Conservation (phyloP, 768 basidiomycete species). For the Bullera alba region DNA sequence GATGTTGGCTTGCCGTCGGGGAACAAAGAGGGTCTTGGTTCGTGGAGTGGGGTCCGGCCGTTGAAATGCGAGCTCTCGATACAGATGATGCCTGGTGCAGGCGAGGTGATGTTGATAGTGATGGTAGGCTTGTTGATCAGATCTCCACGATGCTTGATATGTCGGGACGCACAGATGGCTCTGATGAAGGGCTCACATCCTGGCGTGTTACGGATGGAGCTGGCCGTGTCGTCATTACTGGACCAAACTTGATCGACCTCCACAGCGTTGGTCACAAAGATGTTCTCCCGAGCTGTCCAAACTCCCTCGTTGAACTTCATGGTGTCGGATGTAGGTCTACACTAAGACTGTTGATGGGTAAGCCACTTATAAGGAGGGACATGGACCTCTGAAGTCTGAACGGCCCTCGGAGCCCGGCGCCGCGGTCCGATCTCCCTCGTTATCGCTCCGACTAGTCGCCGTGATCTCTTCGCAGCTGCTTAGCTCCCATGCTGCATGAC, state of each 20-base stretch:
- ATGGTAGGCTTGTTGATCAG: conserved; percentile 2
- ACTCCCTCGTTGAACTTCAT: conserved; percentile 8
- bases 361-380: no score
- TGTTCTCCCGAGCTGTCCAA: conserved; percentile 5
- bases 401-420: no score
- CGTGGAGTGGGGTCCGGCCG: neutral
- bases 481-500: no score
- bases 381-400: no score
- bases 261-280: conserved; percentile 5
- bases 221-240: neutral
- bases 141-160: conserved; percentile 2
- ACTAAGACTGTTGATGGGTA: no score
- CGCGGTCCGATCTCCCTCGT: no score
- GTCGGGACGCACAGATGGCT: neutral
- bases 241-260: neutral
- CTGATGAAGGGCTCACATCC: neutral
- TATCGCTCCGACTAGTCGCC: no score
- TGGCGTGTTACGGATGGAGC: neutral
- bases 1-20: neutral
- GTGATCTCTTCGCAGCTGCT: no score
- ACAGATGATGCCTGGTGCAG: conserved; percentile 2
- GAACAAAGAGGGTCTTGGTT: neutral
- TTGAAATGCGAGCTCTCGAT: neutral
- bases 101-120: neutral
- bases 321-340: no score